Evolutionary conservation across 75 land plant species (phyloP).

Genomic region (Cunninghamia lanceolata): DNA sequence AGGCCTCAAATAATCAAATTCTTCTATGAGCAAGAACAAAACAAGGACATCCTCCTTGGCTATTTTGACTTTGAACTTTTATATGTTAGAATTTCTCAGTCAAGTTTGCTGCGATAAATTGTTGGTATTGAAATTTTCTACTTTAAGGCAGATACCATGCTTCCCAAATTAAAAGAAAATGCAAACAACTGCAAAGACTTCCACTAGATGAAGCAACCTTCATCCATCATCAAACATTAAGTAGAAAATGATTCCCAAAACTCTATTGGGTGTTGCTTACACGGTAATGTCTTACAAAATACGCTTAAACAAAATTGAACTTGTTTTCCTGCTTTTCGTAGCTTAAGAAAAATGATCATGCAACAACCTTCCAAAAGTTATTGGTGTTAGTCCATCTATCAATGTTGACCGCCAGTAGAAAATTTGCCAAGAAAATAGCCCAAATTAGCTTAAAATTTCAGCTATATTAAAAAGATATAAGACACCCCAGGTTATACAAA

Average conservation of each 20-base stretch:
- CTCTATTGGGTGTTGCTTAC: not conserved
- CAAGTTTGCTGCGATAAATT: not conserved
- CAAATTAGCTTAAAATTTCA: not conserved
- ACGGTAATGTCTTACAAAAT: not conserved
- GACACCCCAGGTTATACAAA: not conserved
- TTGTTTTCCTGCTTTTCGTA: not conserved
- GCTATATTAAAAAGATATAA: not conserved
- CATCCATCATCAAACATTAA: not conserved
- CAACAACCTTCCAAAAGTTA: not conserved
- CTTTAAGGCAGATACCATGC: not conserved
- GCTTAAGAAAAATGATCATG: not conserved
- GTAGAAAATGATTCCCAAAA: not conserved
- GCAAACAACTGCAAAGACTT: not conserved
- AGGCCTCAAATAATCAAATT: not conserved
- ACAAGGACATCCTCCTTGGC: not conserved
- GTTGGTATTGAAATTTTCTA: not conserved
- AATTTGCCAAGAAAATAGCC: not conserved
- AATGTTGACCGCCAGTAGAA: not conserved
- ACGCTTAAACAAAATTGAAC: not conserved
- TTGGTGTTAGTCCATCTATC: not conserved
- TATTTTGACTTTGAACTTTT: not conserved
- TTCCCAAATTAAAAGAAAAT: not conserved
- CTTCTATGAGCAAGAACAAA: not conserved
- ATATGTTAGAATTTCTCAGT: not conserved
- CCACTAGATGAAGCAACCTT: not conserved